These are phyloP conservation scores for Solanum appendiculatum DNA, from an alignment of 257 asterid genomes.

Conservation along the genomic window DNA sequence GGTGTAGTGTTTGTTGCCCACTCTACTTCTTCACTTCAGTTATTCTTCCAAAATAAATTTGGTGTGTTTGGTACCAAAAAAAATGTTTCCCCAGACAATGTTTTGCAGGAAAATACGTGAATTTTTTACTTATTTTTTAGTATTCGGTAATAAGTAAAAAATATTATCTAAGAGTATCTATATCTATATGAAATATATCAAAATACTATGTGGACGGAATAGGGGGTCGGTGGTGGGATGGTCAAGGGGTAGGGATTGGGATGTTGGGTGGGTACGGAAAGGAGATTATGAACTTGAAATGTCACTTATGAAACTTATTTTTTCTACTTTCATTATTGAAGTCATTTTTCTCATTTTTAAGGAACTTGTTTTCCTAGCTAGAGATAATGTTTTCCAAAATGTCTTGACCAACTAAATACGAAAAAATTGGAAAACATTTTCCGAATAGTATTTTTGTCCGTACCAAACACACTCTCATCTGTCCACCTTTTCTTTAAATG, in stretches of 20 bases:
- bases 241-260: not conserved
- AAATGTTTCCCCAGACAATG: not conserved
- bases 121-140: not conserved
- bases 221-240: not conserved
- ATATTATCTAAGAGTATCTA: too few species aligned
- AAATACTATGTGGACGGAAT: not conserved
- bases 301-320: not conserved
- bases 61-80: not conserved
- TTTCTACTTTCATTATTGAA: too few species aligned
- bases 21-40: not conserved
- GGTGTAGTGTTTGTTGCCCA: not conserved
- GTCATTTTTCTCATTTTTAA: too few species aligned
- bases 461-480: not conserved
- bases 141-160: not conserved
- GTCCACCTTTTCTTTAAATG: not conserved
- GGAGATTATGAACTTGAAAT: not conserved
- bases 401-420: not conserved
- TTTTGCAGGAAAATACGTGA: not conserved
- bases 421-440: too few species aligned
- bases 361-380: not conserved
- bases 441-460: too few species aligned
- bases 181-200: too few species aligned
- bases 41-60: not conserved
- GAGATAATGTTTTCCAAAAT: too few species aligned
- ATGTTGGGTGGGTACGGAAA: too few species aligned